Conservation (phyloP, 1,139 yeast species). For the Magnusiomyces tetraspermus region DNA sequence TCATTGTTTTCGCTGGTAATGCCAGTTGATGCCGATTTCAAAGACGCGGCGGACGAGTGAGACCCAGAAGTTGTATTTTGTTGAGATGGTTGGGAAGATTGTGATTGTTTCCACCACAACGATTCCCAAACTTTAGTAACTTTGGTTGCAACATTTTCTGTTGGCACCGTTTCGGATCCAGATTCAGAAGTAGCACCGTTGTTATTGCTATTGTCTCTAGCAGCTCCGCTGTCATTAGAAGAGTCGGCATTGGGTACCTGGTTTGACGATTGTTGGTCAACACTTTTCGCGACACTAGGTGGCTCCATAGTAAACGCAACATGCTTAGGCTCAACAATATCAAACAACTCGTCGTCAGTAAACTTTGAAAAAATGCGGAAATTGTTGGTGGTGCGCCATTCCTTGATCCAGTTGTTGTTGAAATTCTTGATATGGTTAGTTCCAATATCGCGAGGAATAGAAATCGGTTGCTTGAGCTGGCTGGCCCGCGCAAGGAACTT, state of each 20-base stretch:
- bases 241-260: slow-evolving; percentile 1
- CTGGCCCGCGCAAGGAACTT: slow-evolving; percentile 38
- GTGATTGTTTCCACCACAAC: slow-evolving; percentile 10
- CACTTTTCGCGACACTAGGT: neutral
- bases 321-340: slow-evolving; percentile 76
- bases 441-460: slow-evolving; percentile 27
- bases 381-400: slow-evolving; percentile 62
- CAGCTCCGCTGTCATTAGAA: too few species aligned
- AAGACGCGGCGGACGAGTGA: neutral
- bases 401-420: slow-evolving; percentile 46
- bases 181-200: neutral
- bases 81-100: too few species aligned
- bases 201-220: too few species aligned
- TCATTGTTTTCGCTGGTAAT: neutral
- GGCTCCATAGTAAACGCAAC: slow-evolving; percentile 25
- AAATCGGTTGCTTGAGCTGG: slow-evolving; percentile 20
- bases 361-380: slow-evolving; percentile 57
- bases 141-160: slow-evolving; percentile 1
- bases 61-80: neutral
- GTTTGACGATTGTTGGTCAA: neutral
- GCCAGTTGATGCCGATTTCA: neutral
- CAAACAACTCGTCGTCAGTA: slow-evolving; percentile 86
- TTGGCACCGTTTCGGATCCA: neutral
- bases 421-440: slow-evolving; percentile 42
- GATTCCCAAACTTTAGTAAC: slow-evolving; percentile 8